phyloP scores from a whole-genome alignment of 352 stramenopile species.

The Pythium aphanidermatum region DNA sequence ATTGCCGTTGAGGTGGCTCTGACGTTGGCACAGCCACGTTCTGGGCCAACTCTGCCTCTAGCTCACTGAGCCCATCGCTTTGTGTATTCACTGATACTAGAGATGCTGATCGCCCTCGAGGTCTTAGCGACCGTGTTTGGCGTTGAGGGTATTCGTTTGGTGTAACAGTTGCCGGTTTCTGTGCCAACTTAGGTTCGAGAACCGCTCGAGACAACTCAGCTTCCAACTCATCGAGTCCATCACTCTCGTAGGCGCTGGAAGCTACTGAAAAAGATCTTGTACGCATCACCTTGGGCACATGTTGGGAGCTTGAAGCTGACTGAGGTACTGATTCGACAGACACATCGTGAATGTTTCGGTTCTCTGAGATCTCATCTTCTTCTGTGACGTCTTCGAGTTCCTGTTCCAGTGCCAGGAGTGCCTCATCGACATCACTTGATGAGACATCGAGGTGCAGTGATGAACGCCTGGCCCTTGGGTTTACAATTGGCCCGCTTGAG shows the following conservation, averaged over 20 bases:
- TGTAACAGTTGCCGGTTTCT: too few species aligned
- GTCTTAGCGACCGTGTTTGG: background rate
- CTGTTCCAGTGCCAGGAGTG: slow-evolving; percentile 8
- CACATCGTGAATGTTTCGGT: background rate
- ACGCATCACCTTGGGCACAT: background rate
- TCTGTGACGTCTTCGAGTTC: slow-evolving; percentile 8
- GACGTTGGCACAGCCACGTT: background rate
- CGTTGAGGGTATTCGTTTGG: background rate
- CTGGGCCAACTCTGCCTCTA: slow-evolving; percentile 37
- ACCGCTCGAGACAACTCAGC: slow-evolving; percentile 20
- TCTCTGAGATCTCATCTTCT: background rate
- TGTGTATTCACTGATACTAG: slow-evolving; percentile 7
- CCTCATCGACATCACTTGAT: slow-evolving; percentile 7
- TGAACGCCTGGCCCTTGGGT: too few species aligned
- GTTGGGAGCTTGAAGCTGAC: background rate
- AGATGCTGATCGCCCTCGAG: background rate
- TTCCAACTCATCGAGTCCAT: slow-evolving; percentile 39
- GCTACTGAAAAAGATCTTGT: slow-evolving; percentile 19
- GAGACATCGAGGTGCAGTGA: too few species aligned
- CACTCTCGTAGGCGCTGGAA: slow-evolving; percentile 17
- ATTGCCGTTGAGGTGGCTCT: background rate
- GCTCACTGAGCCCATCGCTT: slow-evolving; percentile 27
- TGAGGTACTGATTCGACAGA: slow-evolving; percentile 28
- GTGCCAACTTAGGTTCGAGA: too few species aligned
- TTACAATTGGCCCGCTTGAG: too few species aligned